Percentiles rank a stretch among this genome's conserved stretches.
phyloP scores from a whole-genome alignment of 2,329 filamentous ascomycete genomes.

The Botrytis tulipae region DNA sequence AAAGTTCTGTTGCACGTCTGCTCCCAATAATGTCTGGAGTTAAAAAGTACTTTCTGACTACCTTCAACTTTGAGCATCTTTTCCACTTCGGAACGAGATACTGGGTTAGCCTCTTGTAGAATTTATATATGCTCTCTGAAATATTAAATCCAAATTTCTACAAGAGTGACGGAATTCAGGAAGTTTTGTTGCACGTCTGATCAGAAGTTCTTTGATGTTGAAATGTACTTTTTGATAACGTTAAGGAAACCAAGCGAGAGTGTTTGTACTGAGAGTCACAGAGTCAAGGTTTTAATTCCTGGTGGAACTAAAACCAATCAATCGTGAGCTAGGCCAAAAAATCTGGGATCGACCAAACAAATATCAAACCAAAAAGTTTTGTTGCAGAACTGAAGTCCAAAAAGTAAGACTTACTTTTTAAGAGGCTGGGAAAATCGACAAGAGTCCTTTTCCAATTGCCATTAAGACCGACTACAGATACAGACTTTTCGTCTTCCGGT shows the following conservation, averaged over 20 bases:
- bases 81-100: background rate
- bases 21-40: rapidly evolving
- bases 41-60: background rate
- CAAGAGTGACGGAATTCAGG: background rate
- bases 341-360: too few relatives aligned
- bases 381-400: too few relatives aligned
- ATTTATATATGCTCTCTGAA: rapidly evolving
- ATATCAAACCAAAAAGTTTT: background rate
- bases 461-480: too few relatives aligned
- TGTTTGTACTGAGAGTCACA: background rate
- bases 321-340: too few relatives aligned
- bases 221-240: background rate
- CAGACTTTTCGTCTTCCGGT: too few relatives aligned
- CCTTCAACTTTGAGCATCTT: background rate
- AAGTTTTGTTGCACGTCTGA: background rate
- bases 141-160: background rate
- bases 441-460: too few relatives aligned
- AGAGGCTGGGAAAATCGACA: too few relatives aligned
- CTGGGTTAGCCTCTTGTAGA: background rate
- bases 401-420: too few relatives aligned
- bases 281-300: too few relatives aligned
- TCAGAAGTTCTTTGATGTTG: background rate
- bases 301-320: too few relatives aligned
- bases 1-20: background rate
- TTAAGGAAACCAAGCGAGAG: background rate